These are phyloP conservation scores for Melampsora larici-populina DNA, from an alignment of 1,284 basidiomycete genomes.

Conservation along the genomic window DNA sequence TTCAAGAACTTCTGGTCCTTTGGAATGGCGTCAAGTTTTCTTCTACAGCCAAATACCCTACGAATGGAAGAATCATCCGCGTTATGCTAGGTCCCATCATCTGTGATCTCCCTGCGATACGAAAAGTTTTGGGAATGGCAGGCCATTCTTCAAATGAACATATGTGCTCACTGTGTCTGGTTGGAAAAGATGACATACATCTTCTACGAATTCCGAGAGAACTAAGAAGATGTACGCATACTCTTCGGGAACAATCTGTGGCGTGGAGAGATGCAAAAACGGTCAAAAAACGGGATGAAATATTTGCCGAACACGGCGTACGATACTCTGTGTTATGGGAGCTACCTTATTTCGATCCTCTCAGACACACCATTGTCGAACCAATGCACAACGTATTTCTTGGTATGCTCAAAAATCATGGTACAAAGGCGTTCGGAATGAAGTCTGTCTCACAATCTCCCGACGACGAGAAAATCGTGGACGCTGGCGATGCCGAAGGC, in stretches of 20 bases:
- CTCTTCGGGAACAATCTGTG: background rate
- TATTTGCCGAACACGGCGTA: slow-evolving; percentile 15
- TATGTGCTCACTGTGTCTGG: slow-evolving; percentile 14
- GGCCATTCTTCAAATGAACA: slow-evolving; percentile 8
- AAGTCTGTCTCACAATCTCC: background rate
- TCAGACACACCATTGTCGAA: slow-evolving; percentile 8
- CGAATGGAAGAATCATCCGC: slow-evolving; percentile 16
- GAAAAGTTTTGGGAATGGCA: slow-evolving; percentile 23
- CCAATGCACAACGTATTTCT: slow-evolving; percentile 41
- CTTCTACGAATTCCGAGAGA: background rate
- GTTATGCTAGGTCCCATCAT: slow-evolving; percentile 11
- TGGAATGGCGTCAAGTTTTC: slow-evolving; percentile 46
- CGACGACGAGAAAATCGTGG: background rate
- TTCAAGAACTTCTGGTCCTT: slow-evolving; percentile 50
- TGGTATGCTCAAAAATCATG: slow-evolving; percentile 23
- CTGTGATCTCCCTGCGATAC: slow-evolving; percentile 30
- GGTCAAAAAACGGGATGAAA: background rate
- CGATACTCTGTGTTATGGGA: slow-evolving; percentile 23
- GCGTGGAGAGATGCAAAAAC: slow-evolving; percentile 30
- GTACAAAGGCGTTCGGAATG: slow-evolving; percentile 11
- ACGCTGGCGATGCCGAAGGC: background rate
- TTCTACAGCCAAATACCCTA: slow-evolving; percentile 18
- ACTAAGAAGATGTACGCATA: background rate
- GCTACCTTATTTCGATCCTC: slow-evolving; percentile 23
- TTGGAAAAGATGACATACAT: background rate